Percentiles rank a stretch among this genome's conserved stretches.
phyloP scores from a whole-genome alignment of 2,329 filamentous ascomycete genomes.

The Trichoderma harzianum region DNA sequence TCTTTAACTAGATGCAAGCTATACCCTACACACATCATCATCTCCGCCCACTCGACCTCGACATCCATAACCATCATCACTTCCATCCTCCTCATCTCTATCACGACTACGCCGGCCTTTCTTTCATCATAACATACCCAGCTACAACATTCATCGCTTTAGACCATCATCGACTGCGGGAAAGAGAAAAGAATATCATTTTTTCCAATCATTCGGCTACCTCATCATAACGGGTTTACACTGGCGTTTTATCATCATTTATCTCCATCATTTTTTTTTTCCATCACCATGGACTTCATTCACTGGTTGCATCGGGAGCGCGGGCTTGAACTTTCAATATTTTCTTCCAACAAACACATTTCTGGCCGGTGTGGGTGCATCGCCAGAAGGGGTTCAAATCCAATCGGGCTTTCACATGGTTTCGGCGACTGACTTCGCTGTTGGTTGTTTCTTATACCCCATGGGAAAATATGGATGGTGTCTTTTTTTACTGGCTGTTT shows the following conservation, averaged over 20 bases:
- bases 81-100: neutral
- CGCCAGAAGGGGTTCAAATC: neutral
- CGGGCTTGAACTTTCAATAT: neutral
- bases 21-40: neutral
- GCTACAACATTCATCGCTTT: slow-evolving; percentile 3
- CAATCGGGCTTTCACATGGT: neutral
- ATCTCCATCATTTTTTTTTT: neutral
- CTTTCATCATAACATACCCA: neutral
- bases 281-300: slow-evolving; percentile 2
- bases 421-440: neutral
- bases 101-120: neutral
- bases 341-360: neutral
- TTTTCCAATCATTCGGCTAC: neutral
- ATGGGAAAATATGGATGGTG: neutral
- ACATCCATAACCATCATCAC: neutral
- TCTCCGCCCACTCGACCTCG: neutral
- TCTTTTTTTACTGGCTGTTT: neutral
- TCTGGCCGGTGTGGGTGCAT: neutral
- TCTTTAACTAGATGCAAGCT: neutral
- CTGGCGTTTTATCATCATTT: neutral
- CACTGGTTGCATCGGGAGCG: slow-evolving; percentile 13
- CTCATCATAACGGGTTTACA: slow-evolving; percentile 6
- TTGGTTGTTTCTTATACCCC: slow-evolving; percentile 2
- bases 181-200: slow-evolving; percentile 9
- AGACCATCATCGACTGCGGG: slow-evolving; percentile 7